phyloP scores from a whole-genome alignment of 1,139 yeast species.

The Kluyveromyces sp. region DNA sequence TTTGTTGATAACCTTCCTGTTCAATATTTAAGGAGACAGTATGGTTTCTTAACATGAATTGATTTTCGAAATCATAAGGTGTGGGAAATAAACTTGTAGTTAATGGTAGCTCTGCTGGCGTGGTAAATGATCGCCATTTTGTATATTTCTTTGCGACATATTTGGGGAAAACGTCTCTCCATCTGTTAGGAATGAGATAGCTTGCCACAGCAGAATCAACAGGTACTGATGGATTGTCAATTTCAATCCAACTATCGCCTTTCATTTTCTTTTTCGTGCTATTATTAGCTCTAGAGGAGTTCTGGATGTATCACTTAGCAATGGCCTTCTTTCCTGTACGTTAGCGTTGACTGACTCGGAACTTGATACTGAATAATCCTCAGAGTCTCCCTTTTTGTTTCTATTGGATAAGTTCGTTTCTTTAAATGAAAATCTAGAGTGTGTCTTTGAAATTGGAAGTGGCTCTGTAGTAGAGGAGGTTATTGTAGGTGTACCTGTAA shows the following conservation, averaged over 20 bases:
- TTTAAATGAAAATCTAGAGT: not conserved
- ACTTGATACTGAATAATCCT: not conserved
- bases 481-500: too few relatives aligned
- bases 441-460: not conserved
- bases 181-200: constrained; percentile 51
- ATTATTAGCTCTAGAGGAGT: constrained; percentile 5
- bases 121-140: constrained; percentile 86
- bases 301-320: not conserved
- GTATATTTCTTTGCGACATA: constrained; percentile 57
- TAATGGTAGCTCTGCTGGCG: constrained; percentile 89
- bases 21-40: constrained; percentile 34
- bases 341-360: not conserved
- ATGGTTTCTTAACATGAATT: constrained; percentile 46
- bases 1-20: constrained; percentile 32
- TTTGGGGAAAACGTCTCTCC: constrained; percentile 84
- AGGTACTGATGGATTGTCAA: constrained; percentile 62
- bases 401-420: not conserved
- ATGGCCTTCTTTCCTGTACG: not conserved
- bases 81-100: constrained; percentile 74
- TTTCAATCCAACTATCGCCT: constrained; percentile 50
- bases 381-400: not conserved
- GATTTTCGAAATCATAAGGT: constrained; percentile 51
- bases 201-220: constrained; percentile 39
- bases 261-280: constrained; percentile 5
- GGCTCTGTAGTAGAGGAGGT: not conserved